Base-by-base conservation (phyloP, 2,329 filamentous ascomycete genomes). In the Aspergillaceae sp. region DNA sequence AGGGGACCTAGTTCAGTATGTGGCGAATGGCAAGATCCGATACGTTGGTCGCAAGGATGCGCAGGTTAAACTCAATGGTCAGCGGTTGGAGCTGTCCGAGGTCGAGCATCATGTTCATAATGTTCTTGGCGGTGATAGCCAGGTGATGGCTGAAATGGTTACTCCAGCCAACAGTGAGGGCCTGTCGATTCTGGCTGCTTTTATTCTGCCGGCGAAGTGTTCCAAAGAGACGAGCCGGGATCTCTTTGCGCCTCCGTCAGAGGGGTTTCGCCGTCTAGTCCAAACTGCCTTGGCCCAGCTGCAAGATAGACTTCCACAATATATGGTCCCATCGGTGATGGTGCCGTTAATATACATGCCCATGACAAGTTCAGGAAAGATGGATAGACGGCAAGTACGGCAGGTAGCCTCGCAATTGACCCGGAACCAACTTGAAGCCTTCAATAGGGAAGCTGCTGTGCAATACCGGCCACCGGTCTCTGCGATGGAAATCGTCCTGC, bases 1-100 rank as follows among this genome's bases (percentile, higher is more conserved):
- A 4, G 64, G 64, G 0, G 64, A 67, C 44, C 48, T 65, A 11
- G 58, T 57, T 2, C 52, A 48, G 33, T 61, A 60, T 43, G 51
- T 58, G 35, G 42, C 46, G 2, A 54, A 62, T 10, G 55, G 54
- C 4, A 43, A 49, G 4, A 40, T 56, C 3, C 26, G 5, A 1
- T 48, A 44, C 11, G n/a, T 52, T n/a, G 52, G 50, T n/a, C 46
- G 54, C 29, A 52, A 50, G n/a, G 51, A 56, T 45, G 37, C 41
- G 4, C 54, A 56, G 43, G 47, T 55, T 29, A 56, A 56, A 42
- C 27, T 56, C 7, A 55, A 56, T 10, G 62, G 61, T 1, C 60
- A 63, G 35, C 56, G 61, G 3, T 45, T 64, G 8, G 61, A 64
- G 41, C 48, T 60, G 4, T 54, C 49, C 3, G 59, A 62, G 43